Percentiles rank a stretch among this genome's conserved stretches.
Conservation (phyloP, 2,329 filamentous ascomycete genomes). For the Ophiostoma ips region DNA sequence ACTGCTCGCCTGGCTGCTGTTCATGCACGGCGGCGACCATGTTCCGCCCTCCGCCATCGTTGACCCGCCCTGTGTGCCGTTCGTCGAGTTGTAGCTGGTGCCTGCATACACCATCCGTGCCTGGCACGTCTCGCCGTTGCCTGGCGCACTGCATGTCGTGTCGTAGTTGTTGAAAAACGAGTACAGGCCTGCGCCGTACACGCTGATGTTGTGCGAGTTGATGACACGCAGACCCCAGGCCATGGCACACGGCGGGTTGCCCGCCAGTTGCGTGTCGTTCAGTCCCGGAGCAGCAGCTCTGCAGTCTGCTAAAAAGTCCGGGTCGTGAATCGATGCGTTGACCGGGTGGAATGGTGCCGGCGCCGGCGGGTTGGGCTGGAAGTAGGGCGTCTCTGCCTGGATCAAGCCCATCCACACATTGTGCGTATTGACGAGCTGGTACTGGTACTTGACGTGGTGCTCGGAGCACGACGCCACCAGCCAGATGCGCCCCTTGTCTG, state of each 20-base stretch:
- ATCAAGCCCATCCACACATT: slow-evolving; percentile 47
- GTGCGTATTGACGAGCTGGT: slow-evolving; percentile 42
- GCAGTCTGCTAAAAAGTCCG: slow-evolving; percentile 32
- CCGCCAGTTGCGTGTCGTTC: slow-evolving; percentile 4
- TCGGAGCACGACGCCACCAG: slow-evolving; percentile 45
- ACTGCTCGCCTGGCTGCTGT: neutral
- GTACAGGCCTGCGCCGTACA: slow-evolving; percentile 49
- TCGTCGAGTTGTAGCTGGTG: neutral
- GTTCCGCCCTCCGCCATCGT: too few species aligned
- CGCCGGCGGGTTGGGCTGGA: slow-evolving; percentile 44
- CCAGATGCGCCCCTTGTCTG: slow-evolving; percentile 32
- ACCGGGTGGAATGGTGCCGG: slow-evolving; percentile 33
- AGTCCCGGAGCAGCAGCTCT: slow-evolving; percentile 14
- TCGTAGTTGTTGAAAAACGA: slow-evolving; percentile 46
- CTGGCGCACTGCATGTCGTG: slow-evolving; percentile 24
- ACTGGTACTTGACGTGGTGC: slow-evolving; percentile 49
- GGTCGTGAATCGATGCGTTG: slow-evolving; percentile 27
- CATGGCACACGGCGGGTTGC: slow-evolving; percentile 32
- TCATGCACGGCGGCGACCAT: neutral
- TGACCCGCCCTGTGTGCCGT: neutral
- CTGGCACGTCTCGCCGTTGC: slow-evolving; percentile 27
- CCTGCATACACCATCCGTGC: slow-evolving; percentile 26
- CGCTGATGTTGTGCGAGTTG: slow-evolving; percentile 33
- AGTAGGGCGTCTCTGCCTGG: slow-evolving; percentile 56
- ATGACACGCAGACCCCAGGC: slow-evolving; percentile 51